Conservation (phyloP, 2,329 filamentous ascomycete species). For the Aspergillus sp. region DNA sequence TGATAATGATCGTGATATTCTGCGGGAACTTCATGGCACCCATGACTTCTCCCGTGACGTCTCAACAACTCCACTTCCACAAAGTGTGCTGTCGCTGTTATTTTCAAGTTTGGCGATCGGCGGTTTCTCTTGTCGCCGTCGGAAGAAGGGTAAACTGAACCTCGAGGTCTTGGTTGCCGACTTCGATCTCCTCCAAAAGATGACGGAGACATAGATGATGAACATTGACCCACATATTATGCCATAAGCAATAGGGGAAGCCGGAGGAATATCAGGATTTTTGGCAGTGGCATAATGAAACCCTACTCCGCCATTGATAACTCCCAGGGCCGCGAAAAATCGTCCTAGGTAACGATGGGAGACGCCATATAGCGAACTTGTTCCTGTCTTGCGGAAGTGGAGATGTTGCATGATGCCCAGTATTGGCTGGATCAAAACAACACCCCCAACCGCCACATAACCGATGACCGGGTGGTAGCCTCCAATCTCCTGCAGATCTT, state of each 20-base stretch:
- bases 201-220: slow-evolving; percentile 40
- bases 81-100: slow-evolving; percentile 7
- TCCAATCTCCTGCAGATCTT: slow-evolving; percentile 38
- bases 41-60: slow-evolving; percentile 9
- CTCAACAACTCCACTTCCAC: background rate
- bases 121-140: background rate
- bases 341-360: slow-evolving; percentile 57
- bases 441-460: slow-evolving; percentile 48
- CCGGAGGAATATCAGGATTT: slow-evolving; percentile 31
- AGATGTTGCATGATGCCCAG: slow-evolving; percentile 54
- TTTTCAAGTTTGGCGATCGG: background rate
- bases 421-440: slow-evolving; percentile 59
- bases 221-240: slow-evolving; percentile 53
- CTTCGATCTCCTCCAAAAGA: slow-evolving; percentile 11
- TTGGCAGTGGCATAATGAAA: slow-evolving; percentile 49
- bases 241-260: slow-evolving; percentile 49
- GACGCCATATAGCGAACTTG: slow-evolving; percentile 49
- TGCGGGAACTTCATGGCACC: slow-evolving; percentile 11
- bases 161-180: background rate
- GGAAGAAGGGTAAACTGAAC: background rate
- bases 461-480: slow-evolving; percentile 55
- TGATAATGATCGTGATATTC: slow-evolving; percentile 13
- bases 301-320: slow-evolving; percentile 58
- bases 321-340: slow-evolving; percentile 50
- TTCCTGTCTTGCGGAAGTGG: slow-evolving; percentile 49